These are phyloP conservation scores for Plasmodium cynomolgi DNA, from an alignment of 169 alveolate species.

Conservation along the genomic window DNA sequence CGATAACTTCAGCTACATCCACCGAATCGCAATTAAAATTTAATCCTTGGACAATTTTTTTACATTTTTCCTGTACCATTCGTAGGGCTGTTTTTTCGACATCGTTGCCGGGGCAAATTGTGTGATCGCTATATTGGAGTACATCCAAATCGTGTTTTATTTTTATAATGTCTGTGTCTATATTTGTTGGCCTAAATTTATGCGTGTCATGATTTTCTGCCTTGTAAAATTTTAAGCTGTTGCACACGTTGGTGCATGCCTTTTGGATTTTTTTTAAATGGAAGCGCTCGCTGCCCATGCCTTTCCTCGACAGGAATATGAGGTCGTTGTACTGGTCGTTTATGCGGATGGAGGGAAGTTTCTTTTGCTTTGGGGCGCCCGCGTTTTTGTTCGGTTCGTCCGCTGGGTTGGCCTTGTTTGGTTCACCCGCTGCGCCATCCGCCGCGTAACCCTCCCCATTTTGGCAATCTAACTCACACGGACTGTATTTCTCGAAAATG, in stretches of 20 bases:
- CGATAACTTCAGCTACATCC: constrained; percentile 43
- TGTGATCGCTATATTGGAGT: neutral
- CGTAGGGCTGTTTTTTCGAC: constrained; percentile 2
- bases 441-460: neutral
- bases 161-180: constrained; percentile 18
- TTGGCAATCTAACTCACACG: constrained; percentile 11
- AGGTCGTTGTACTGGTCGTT: constrained; percentile 32
- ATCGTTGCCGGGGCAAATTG: neutral
- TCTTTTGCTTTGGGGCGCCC: neutral
- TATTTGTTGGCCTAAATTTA: constrained; percentile 45
- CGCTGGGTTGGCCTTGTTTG: neutral
- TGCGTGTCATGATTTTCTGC: constrained; percentile 54
- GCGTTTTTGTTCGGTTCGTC: neutral
- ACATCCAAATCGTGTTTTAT: constrained; percentile 8
- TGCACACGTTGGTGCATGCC: constrained; percentile 13
- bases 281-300: constrained; percentile 3
- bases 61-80: constrained; percentile 37
- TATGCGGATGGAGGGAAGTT: neutral
- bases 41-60: constrained; percentile 45
- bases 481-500: constrained; percentile 9
- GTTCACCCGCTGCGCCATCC: neutral
- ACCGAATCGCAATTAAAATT: constrained; percentile 53
- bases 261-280: constrained; percentile 60
- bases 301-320: constrained; percentile 17
- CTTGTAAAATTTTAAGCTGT: constrained; percentile 59